phyloP scores from a whole-genome alignment of 192 early-diverging fungal species.

The Oehlia diaphana region DNA sequence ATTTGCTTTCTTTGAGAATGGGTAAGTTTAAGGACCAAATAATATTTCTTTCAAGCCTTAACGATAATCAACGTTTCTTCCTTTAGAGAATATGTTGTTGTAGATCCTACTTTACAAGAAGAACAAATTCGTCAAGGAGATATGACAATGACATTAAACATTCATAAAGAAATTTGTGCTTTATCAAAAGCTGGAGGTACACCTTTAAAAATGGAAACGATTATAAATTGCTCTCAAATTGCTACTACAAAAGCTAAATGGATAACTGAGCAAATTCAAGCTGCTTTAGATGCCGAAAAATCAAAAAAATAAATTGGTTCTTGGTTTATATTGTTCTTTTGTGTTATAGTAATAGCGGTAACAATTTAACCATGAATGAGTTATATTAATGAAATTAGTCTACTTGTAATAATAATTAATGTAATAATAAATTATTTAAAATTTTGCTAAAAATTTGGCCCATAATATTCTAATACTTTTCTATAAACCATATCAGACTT shows the following conservation, averaged over 20 bases:
- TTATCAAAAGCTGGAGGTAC: conserved; percentile 90
- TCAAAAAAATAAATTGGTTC: conserved; percentile 31
- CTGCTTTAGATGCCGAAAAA: conserved; percentile 58
- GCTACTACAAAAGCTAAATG: conserved; percentile 72
- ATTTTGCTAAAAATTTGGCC: no score
- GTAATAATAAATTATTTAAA: no score
- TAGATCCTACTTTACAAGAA: conserved; percentile 87
- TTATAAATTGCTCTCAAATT: conserved; percentile 81
- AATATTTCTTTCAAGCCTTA: neutral
- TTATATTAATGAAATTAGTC: no score
- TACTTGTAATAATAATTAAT: no score
- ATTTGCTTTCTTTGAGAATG: conserved; percentile 86
- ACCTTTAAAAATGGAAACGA: conserved; percentile 69
- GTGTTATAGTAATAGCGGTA: no score
- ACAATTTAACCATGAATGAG: no score
- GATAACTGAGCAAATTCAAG: conserved; percentile 77
- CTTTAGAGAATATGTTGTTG: conserved; percentile 55
- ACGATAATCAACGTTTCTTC: neutral
- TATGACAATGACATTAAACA: conserved; percentile 89
- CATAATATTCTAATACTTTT: no score
- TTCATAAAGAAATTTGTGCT: conserved; percentile 90
- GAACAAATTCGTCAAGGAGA: conserved; percentile 82
- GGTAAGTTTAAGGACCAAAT: neutral
- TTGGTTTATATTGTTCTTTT: no score
- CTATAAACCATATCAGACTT: no score